Base-by-base conservation (phyloP, 768 basidiomycete species). In the Rhizopogon vesiculosus region DNA sequence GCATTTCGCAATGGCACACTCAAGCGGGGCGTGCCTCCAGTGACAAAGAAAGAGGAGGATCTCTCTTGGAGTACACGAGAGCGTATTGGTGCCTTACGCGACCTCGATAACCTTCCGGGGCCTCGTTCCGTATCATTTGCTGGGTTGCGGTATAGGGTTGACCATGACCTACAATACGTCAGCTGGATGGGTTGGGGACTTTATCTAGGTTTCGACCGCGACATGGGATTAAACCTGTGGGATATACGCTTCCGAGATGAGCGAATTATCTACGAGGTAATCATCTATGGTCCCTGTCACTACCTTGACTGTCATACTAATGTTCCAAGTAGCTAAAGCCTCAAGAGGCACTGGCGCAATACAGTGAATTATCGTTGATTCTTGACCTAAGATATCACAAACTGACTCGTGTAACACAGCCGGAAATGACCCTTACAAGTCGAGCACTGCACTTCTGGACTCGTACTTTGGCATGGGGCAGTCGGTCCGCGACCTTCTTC, bases 151-250 rank as follows among this genome's bases (percentile, higher is more conserved):
- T 86, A 79, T 64, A 71, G 81, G 40, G 77, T 86, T 5, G 80
- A 87, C 58, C 61, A 64, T 33, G 72, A 74, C 38, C 67, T 71
- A 44, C 75, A 82, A 58, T 85, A 80, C 57, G 66, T 87, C 19
- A 80, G 75, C 45, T 87, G 85, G 85, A 81, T 87, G 81, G 82
- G 82, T 3, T 86, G 83, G 83, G 72, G 75, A 0, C 54, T 85
- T 64, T 85, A 79, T 58, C 71, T 85, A 19, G 78, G 81, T 50
- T 87, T 86, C 62, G 82, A 84, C 53, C 66, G 83, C n/a, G 86
- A 87, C 61, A 86, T 86, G 84, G 86, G 83, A 15, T 59, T 84
- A 59, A 78, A 74, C 56, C 66, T 85, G n/a, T 86, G 81, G 80
- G 79, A 86, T 62, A 74, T 85, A 49, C 71, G 77, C 4, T 82